These are phyloP conservation scores for Multifurca ochricompacta DNA, from an alignment of 768 basidiomycete species.

Conservation along the genomic window DNA sequence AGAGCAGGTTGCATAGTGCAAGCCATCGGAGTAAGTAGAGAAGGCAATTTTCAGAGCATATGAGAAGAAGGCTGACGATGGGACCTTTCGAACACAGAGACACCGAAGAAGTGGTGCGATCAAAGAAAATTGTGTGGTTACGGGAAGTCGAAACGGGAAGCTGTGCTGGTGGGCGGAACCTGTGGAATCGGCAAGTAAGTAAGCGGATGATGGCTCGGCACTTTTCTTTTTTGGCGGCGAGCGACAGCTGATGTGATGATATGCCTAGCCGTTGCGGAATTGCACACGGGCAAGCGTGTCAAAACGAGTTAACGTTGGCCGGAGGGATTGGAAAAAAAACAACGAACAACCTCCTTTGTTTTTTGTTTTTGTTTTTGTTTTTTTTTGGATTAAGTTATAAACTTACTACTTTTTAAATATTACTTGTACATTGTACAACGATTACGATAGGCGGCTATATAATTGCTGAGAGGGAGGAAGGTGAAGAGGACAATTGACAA, in stretches of 20 bases:
- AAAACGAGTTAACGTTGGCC: conserved; percentile 12
- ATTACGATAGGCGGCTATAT: conserved; percentile 1
- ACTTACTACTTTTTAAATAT: neutral
- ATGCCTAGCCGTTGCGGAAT: conserved; percentile 3
- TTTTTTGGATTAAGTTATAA: conserved; percentile 17
- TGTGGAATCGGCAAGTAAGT: conserved; percentile 8
- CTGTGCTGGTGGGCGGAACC: conserved; percentile 20
- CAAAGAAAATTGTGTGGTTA: conserved; percentile 10
- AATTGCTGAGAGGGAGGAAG: neutral
- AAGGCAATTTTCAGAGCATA: neutral
- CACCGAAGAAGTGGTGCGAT: neutral
- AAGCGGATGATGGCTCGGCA: neutral
- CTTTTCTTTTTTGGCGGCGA: neutral
- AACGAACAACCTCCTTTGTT: neutral
- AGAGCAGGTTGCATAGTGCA: conserved; percentile 14
- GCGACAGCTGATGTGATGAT: neutral
- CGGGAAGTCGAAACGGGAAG: conserved; percentile 20
- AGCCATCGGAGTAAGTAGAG: conserved; percentile 11
- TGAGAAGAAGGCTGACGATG: neutral
- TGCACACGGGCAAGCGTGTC: conserved; percentile 11
- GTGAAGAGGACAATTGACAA: too few relatives aligned
- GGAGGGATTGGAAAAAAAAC: conserved; percentile 2
- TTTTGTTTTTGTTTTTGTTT: too few relatives aligned
- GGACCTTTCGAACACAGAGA: neutral
- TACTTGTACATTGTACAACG: conserved; percentile 10